Evolutionary conservation across 441 rosid genomes (phyloP).

Genomic region (Erodium chrysanthum): DNA sequence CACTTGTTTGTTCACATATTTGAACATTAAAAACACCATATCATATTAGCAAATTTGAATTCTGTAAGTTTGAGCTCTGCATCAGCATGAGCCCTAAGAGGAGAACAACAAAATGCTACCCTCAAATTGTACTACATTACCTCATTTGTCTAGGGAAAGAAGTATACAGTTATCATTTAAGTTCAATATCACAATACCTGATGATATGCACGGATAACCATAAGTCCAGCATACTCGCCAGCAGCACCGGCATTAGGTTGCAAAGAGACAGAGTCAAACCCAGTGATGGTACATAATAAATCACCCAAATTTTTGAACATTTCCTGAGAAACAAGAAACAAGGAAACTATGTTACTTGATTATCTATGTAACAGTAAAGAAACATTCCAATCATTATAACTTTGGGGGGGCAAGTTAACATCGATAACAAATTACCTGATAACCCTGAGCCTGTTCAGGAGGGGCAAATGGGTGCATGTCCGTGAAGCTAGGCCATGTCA

Average conservation of each 20-base stretch:
- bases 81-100: background rate
- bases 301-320: constrained; percentile 81
- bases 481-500: constrained; percentile 78
- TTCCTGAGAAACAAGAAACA: constrained; percentile 42
- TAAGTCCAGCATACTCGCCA: constrained; percentile 94
- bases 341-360: constrained; percentile 17
- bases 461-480: constrained; percentile 91
- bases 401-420: background rate
- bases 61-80: background rate
- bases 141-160: too few species aligned
- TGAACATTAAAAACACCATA: background rate
- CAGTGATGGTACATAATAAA: constrained; percentile 70
- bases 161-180: constrained; percentile 8
- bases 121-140: too few species aligned
- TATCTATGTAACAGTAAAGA: constrained; percentile 10
- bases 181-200: constrained; percentile 32
- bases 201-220: constrained; percentile 97
- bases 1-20: background rate
- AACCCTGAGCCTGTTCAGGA: constrained; percentile 73
- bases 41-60: background rate
- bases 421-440: constrained; percentile 47
- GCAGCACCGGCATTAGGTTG: constrained; percentile 99
- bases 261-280: constrained; percentile 91
- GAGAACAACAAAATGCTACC: background rate
- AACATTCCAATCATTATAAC: background rate